Base-by-base conservation (phyloP, 2,329 filamentous ascomycete species). In the Diaporthe capsici region DNA sequence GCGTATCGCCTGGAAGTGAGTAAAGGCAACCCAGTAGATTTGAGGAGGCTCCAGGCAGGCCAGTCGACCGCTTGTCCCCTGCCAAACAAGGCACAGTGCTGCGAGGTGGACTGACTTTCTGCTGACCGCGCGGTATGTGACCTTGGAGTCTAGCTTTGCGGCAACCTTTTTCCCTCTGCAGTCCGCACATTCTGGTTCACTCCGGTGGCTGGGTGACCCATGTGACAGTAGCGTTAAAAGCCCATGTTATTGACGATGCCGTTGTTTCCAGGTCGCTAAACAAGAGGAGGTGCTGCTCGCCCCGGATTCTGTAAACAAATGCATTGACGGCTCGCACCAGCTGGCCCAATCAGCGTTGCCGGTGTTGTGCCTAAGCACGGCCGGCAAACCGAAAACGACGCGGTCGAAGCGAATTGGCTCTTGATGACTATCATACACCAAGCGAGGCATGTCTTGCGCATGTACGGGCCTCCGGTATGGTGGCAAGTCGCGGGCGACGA, bases 51-150 rank as follows among this genome's bases (percentile, higher is more conserved):
- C 13, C 42, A 39, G 63, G 44, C 63, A 39, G 63, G 63, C 31
- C 31, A 68, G 28, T 47, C 39, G 63, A 67, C 63, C 63, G 44
- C 63, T 51, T 34, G 63, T 67, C 63, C 63, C 63, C 31, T 68
- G 28, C 31, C 44, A 31, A 31, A 42, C 34, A 25, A 63, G 60
- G 60, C 20, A 31, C 39, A 17, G 63, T 39, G 65, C 31, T 53
- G n/a, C 31, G 15, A 53, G 34, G 47, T 68, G 65, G 47, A 68
- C 47, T 68, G 65, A 68, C 65, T 68, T 68, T 68, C 25, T 53
- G 65, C 47, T 68, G 65, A 68, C 65, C 47, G 65, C 65, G 34
- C 65, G 65, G 65, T 68, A 53, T 68, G 65, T 68, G 65, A 68
- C 65, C 65, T 39, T 68, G 63, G 63, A 25, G 47, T 68, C 39